These are phyloP conservation scores for Paraleonurus japonicus DNA, from an alignment of 257 asterid genomes.

Conservation along the genomic window DNA sequence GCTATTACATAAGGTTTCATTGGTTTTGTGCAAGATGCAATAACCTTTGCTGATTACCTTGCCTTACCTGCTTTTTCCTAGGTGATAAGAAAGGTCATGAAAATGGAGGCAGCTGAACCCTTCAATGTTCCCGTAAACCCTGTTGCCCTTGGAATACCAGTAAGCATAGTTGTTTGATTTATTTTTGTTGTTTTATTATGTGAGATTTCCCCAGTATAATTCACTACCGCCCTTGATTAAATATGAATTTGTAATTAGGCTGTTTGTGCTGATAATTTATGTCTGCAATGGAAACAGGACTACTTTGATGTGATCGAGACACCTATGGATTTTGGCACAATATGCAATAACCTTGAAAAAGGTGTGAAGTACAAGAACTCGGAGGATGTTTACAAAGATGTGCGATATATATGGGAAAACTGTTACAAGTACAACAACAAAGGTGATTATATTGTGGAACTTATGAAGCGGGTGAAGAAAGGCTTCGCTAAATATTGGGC, in stretches of 20 bases:
- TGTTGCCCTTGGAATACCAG: constrained; percentile 72
- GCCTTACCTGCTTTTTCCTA: constrained; percentile 31
- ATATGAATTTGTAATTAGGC: constrained; percentile 2
- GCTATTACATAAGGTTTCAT: constrained; percentile 12
- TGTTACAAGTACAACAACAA: constrained; percentile 91
- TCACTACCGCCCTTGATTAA: constrained; percentile 1
- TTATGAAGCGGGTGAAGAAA: constrained; percentile 95
- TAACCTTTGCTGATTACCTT: constrained; percentile 7
- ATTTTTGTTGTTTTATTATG: constrained; percentile 3
- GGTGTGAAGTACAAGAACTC: constrained; percentile 80
- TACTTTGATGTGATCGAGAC: constrained; percentile 90
- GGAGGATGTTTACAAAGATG: constrained; percentile 84
- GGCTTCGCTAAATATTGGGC: constrained; percentile 76
- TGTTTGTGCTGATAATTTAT: constrained; percentile 1
- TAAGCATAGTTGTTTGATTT: constrained; percentile 25
- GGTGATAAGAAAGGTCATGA: constrained; percentile 88
- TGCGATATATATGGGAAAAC: constrained; percentile 83
- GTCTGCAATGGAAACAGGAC: constrained; percentile 58
- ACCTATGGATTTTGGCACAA: constrained; percentile 98
- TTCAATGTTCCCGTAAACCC: constrained; percentile 91
- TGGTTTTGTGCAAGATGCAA: constrained; percentile 11
- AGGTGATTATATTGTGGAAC: constrained; percentile 88
- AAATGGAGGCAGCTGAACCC: constrained; percentile 96
- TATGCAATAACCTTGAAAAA: constrained; percentile 89
- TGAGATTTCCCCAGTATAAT: constrained; percentile 9